Percentiles rank a stretch among this genome's conserved stretches.
phyloP scores from a whole-genome alignment of 2,329 filamentous ascomycete genomes.

The Neocucurbitaria cava region DNA sequence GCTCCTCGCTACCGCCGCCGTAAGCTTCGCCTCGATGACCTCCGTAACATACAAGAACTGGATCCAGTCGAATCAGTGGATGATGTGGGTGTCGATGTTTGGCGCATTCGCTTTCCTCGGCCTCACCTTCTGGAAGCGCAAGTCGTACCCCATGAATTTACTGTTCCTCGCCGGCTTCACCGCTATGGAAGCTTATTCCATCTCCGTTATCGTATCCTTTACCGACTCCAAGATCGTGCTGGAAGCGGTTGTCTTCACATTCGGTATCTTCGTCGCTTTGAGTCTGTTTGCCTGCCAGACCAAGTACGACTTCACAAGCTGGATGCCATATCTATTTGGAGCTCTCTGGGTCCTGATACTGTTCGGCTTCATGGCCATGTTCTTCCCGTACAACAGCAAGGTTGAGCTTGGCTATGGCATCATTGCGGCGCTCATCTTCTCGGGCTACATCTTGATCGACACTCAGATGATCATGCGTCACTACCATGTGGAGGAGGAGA shows the following conservation, averaged over 20 bases:
- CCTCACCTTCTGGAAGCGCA: conserved; percentile 51
- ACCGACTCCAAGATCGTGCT: conserved; percentile 85
- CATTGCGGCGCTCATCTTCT: conserved; percentile 85
- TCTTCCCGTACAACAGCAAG: conserved; percentile 84
- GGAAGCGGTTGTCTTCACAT: conserved; percentile 85
- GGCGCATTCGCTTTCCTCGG: conserved; percentile 46
- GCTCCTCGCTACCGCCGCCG: conserved; percentile 79
- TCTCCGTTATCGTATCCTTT: conserved; percentile 91
- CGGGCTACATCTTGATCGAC: conserved; percentile 92
- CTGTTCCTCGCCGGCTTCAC: conserved; percentile 93
- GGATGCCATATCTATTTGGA: conserved; percentile 95
- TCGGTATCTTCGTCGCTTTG: conserved; percentile 68
- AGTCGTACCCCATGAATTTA: conserved; percentile 89
- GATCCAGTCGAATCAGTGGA: conserved; percentile 83
- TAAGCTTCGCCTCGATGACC: conserved; percentile 88
- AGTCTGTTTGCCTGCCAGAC: conserved; percentile 92
- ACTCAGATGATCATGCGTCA: conserved; percentile 95
- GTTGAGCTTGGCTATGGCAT: conserved; percentile 87
- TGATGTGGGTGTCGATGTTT: conserved; percentile 82
- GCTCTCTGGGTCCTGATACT: conserved; percentile 87
- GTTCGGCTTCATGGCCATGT: conserved; percentile 90
- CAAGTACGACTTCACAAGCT: conserved; percentile 97
- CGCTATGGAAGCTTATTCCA: conserved; percentile 87
- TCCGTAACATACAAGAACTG: conserved; percentile 78
- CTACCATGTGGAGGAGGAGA: conserved; percentile 98